Base-by-base conservation (phyloP, 2,329 filamentous ascomycete species). In the Penicillium corylophilum region DNA sequence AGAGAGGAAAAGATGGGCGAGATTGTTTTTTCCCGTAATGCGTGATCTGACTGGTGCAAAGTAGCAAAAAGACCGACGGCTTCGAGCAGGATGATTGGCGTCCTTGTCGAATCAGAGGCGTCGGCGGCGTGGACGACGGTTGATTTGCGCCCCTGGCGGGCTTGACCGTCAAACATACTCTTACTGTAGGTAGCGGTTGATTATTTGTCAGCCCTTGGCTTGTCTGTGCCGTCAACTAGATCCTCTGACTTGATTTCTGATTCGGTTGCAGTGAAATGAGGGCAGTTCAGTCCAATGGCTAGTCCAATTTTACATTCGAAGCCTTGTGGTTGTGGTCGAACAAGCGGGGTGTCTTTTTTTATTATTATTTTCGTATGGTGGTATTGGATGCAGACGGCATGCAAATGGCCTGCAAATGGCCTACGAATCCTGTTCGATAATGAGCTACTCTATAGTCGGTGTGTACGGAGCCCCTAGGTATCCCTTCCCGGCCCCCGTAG, bases 251-350 rank as follows among this genome's bases (percentile, higher is more conserved):
- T 42, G 36, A 33, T 28, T 41, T n/a, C 22, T 42, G 20, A 39
- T 41, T 18, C 31, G 31, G 6, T 16, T 18, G 15, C 12, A 2
- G 9, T 12, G 33, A 36, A 20, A 20, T 20, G 18, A 38, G 18
- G 16, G n/a, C n/a, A n/a, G n/a, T n/a, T n/a, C n/a, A n/a, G 9
- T 22, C 18, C 16, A 28, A 10, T 28, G 3, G 4, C 24, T 28
- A 42, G 56, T 36, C 53, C 46, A 26, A 51, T 62, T 60, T 49
- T 29, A 59, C 54, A 57, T 50, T 47, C 15, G 18, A 18, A 47
- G 29, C 59, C 59, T 62, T 59, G 59, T 62, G 59, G 59, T 48
- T 48, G 28, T 36, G 20, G 45, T 60, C 33, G 57, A 62, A 60
- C 59, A 50, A 57, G 57, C 48, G 56, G 60, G 60, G 54, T 33